Evolutionary conservation across 2,329 filamentous ascomycete species (phyloP).

Genomic region (Sordariomycetes sp.): DNA sequence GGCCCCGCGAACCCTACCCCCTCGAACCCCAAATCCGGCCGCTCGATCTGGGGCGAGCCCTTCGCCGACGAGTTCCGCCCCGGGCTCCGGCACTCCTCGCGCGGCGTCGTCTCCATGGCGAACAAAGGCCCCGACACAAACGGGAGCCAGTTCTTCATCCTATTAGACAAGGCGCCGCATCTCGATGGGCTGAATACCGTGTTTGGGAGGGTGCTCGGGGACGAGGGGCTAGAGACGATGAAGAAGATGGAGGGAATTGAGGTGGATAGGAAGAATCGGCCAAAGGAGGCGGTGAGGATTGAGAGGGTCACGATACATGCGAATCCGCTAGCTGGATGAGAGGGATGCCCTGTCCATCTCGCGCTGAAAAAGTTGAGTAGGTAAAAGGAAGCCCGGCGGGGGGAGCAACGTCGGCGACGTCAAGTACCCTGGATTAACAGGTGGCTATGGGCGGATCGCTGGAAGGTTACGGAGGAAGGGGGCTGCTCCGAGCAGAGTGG

Average conservation of each 20-base stretch:
- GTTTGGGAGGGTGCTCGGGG: constrained; percentile 64
- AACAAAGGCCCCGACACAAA: constrained; percentile 68
- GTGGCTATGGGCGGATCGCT: too few relatives aligned
- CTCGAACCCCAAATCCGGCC: constrained; percentile 55
- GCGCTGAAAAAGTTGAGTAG: too few relatives aligned
- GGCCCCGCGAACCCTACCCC: constrained; percentile 44
- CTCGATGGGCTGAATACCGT: constrained; percentile 78
- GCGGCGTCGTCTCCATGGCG: constrained; percentile 67
- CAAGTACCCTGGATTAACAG: too few relatives aligned
- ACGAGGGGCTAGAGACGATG: constrained; percentile 53
- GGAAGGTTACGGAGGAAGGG: too few relatives aligned
- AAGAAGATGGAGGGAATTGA: constrained; percentile 60
- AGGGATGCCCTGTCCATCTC: too few relatives aligned
- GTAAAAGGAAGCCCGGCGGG: too few relatives aligned
- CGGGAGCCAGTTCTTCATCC: constrained; percentile 73
- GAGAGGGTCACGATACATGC: constrained; percentile 65
- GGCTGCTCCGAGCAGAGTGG: too few relatives aligned
- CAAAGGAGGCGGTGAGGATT: constrained; percentile 56
- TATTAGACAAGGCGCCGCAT: constrained; percentile 67
- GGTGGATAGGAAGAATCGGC: constrained; percentile 70
- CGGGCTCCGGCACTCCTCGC: constrained; percentile 53
- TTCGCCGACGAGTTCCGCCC: constrained; percentile 79
- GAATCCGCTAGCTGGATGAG: constrained; percentile 60
- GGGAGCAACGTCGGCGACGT: too few relatives aligned
- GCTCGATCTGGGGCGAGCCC: constrained; percentile 60